Percentiles rank a stretch among this genome's conserved stretches.
Conservation (phyloP, 345 rosid genomes). For the Euphorbia lathyris region DNA sequence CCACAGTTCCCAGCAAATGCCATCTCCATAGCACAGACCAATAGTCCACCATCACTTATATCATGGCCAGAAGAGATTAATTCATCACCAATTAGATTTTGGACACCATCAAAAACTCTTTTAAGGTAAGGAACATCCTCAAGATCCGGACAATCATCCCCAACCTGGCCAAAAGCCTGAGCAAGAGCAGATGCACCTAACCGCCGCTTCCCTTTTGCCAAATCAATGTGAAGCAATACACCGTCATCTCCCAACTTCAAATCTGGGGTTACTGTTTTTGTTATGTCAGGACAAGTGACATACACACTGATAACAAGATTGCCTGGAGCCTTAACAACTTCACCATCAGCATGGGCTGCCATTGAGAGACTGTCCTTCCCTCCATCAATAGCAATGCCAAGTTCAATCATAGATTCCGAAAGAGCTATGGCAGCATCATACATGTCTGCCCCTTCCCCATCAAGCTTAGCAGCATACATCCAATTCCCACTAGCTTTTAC, state of each 20-base stretch:
- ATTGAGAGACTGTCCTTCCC: conserved; percentile 94
- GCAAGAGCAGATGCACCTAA: conserved; percentile 93
- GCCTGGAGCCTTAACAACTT: conserved; percentile 93
- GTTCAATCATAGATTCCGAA: conserved; percentile 84
- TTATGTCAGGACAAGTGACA: conserved; percentile 82
- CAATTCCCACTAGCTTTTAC: conserved; percentile 96
- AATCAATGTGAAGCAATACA: conserved; percentile 70
- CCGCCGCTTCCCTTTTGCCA: conserved; percentile 77
- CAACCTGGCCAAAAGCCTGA: conserved; percentile 79
- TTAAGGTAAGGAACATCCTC: conserved; percentile 76
- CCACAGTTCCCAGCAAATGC: conserved; percentile 92
- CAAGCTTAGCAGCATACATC: conserved; percentile 98
- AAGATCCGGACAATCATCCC: conserved; percentile 81
- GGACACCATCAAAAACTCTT: conserved; percentile 66
- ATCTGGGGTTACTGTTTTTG: conserved; percentile 90
- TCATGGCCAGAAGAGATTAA: conserved; percentile 88
- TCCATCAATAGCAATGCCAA: conserved; percentile 94
- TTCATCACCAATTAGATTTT: conserved; percentile 55
- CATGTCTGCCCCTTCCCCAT: conserved; percentile 95
- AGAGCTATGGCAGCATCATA: conserved; percentile 87
- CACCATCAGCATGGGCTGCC: conserved; percentile 82
- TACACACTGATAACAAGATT: conserved; percentile 87
- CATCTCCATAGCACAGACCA: conserved; percentile 78
- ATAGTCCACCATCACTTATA: conserved; percentile 90
- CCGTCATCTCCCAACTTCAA: conserved; percentile 73